Percentiles rank a stretch among this genome's conserved stretches.
These are phyloP conservation scores for Saccharomycopsis guyanensis DNA, from an alignment of 805 yeast species.

Conservation along the genomic window DNA sequence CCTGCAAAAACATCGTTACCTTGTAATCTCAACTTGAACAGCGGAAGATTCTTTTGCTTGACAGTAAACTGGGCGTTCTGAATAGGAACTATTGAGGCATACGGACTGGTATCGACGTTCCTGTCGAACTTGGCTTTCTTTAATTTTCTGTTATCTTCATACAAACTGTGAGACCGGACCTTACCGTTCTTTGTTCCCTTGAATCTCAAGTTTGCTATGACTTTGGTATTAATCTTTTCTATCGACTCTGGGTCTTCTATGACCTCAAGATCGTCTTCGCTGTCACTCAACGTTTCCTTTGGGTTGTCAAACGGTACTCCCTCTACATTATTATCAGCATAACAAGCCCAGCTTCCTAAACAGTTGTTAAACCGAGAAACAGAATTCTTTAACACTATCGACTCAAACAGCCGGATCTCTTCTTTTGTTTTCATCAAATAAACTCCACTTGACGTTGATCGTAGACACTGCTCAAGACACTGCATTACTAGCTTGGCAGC, in stretches of 20 bases:
- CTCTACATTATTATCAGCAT: constrained; percentile 63
- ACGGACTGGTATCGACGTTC: constrained; percentile 29
- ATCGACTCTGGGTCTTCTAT: constrained; percentile 8
- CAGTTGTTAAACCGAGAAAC: constrained; percentile 54
- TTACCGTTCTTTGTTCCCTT: constrained; percentile 44
- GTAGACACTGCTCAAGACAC: constrained; percentile 47
- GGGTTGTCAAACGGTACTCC: constrained; percentile 49
- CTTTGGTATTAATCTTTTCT: constrained; percentile 21
- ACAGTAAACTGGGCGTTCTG: constrained; percentile 42
- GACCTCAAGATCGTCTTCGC: constrained; percentile 16
- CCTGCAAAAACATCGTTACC: constrained; percentile 80
- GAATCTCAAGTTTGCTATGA: constrained; percentile 50
- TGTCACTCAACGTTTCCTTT: constrained; percentile 11
- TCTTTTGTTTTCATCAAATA: constrained; percentile 33
- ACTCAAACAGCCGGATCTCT: constrained; percentile 36
- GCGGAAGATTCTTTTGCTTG: constrained; percentile 28
- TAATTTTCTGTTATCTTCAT: constrained; percentile 31
- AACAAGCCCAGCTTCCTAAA: constrained; percentile 60
- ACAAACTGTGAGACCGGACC: constrained; percentile 31
- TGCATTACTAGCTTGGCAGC: constrained; percentile 51
- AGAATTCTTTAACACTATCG: constrained; percentile 54
- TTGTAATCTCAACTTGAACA: constrained; percentile 32
- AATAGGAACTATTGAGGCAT: constrained; percentile 50
- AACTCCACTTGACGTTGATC: constrained; percentile 27
- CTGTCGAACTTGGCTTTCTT: constrained; percentile 15